Conservation (phyloP, 2,329 filamentous ascomycete species). For the Colletotrichum tropicale region DNA sequence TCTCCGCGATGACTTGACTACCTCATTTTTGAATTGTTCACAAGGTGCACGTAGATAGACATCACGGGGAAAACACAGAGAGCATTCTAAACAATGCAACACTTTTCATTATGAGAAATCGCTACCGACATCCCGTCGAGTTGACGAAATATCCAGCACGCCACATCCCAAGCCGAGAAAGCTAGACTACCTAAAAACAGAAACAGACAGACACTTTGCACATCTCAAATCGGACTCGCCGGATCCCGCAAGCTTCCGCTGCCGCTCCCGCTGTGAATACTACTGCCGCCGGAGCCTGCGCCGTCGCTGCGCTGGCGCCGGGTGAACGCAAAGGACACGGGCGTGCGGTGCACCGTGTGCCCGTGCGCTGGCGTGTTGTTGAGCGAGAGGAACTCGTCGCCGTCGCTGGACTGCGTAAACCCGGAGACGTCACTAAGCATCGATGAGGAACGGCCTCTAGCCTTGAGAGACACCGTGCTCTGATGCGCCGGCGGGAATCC, state of each 20-base stretch:
- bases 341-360: constrained; percentile 21
- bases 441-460: constrained; percentile 65
- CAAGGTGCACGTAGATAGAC: no score
- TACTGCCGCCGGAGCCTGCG: constrained; percentile 20
- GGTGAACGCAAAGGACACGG: constrained; percentile 21
- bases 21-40: no score
- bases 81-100: constrained; percentile 13
- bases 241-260: constrained; percentile 57
- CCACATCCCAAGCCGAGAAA: neutral
- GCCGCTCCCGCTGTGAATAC: constrained; percentile 43
- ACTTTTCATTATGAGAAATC: constrained; percentile 11
- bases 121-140: neutral
- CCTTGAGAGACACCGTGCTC: constrained; percentile 41
- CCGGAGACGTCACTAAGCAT: constrained; percentile 73
- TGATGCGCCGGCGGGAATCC: constrained; percentile 19
- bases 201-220: neutral
- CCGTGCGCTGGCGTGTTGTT: constrained; percentile 23
- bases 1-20: no score
- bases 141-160: neutral
- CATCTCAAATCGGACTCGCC: constrained; percentile 48
- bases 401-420: constrained; percentile 66
- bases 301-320: constrained; percentile 13
- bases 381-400: constrained; percentile 37
- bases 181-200: constrained; percentile 6
- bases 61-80: neutral